These are phyloP conservation scores for Phytophthora sojae DNA, from an alignment of 352 stramenopile genomes.

Conservation along the genomic window DNA sequence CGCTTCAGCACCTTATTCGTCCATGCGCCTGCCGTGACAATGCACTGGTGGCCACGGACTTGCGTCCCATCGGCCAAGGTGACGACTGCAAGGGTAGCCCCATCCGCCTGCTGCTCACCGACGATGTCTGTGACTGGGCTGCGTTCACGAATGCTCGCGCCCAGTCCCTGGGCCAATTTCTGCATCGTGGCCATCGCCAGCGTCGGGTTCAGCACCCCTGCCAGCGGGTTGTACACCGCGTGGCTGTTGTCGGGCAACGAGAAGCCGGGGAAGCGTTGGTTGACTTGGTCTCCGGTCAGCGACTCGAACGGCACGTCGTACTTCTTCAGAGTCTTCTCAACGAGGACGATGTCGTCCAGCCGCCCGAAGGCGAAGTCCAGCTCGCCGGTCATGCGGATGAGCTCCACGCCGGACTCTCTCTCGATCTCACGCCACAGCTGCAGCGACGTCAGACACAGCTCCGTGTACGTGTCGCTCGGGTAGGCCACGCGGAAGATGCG, in stretches of 20 bases:
- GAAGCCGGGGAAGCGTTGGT: conserved; percentile 63
- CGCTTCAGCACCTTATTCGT: conserved; percentile 37
- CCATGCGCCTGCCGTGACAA: conserved; percentile 7
- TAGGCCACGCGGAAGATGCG: conserved; percentile 89
- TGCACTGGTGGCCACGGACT: not conserved
- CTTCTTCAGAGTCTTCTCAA: conserved; percentile 41
- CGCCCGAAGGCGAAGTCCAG: conserved; percentile 52
- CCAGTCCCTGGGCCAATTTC: conserved; percentile 43
- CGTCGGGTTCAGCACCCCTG: conserved; percentile 63
- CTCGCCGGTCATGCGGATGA: conserved; percentile 72
- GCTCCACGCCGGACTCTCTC: conserved; percentile 36
- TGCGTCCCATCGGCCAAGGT: not conserved
- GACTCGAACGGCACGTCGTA: conserved; percentile 53
- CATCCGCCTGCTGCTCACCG: not conserved
- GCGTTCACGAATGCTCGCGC: conserved; percentile 51
- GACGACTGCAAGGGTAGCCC: conserved; percentile 39
- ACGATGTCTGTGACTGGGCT: conserved; percentile 9
- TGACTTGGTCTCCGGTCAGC: conserved; percentile 52
- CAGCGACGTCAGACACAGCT: conserved; percentile 68
- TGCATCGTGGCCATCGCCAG: conserved; percentile 64
- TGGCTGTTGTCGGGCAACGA: conserved; percentile 44
- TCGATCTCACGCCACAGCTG: conserved; percentile 65
- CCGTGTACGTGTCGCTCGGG: conserved; percentile 72
- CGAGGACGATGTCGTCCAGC: conserved; percentile 36
- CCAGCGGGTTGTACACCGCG: conserved; percentile 56